These are phyloP conservation scores for Fusarium sp. DNA, from an alignment of 2,329 filamentous ascomycete genomes.

Conservation along the genomic window DNA sequence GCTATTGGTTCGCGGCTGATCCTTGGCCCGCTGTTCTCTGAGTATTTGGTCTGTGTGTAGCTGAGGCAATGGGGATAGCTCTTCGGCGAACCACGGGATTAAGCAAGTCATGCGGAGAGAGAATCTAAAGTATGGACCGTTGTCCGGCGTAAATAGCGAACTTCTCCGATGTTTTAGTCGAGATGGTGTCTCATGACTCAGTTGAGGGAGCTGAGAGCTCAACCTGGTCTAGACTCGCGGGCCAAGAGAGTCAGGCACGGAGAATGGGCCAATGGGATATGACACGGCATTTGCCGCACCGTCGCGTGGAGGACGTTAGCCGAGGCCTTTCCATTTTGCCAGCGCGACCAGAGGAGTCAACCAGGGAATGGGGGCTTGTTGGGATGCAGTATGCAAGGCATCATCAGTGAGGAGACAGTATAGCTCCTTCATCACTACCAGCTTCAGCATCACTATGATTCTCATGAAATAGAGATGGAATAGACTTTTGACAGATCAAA, in stretches of 20 bases:
- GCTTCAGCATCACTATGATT: background rate
- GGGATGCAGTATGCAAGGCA: background rate
- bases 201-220: background rate
- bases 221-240: background rate
- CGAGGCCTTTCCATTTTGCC: background rate
- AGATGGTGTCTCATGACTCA: slow-evolving; percentile 2
- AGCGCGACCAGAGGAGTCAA: background rate
- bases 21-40: background rate
- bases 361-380: background rate
- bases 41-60: background rate
- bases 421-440: fast-evolving
- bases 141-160: background rate
- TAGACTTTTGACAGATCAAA: background rate
- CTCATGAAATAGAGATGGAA: background rate
- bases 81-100: background rate
- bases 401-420: background rate
- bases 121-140: background rate
- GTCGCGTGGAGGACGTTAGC: background rate
- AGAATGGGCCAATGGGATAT: slow-evolving; percentile 1
- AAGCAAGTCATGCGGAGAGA: background rate
- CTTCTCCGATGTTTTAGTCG: background rate
- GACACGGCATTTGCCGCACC: background rate
- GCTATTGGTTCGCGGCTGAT: background rate
- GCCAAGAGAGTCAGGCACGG: slow-evolving; percentile 10
- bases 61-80: background rate